Base-by-base conservation (phyloP, 805 yeast genomes). In the Saccharomycopsis selenospora region DNA sequence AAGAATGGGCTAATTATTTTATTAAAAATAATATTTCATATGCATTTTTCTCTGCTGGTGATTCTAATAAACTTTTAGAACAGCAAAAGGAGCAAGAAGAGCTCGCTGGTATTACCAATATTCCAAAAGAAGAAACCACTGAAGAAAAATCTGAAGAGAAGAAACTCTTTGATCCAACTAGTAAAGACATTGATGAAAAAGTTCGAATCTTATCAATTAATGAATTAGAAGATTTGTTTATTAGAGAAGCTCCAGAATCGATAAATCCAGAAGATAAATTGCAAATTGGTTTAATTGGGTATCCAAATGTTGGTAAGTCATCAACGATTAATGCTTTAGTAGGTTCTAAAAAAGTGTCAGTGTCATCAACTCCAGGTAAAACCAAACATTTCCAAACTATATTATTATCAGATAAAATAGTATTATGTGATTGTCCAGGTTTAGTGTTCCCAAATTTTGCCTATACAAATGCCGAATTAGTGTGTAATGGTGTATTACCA, bases 341-440 rank as follows among this genome's bases (percentile, higher is more conserved):
- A 42, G 99, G 99, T 11, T 80, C 97, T 17, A 93, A 93, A 62
- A 90, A 87, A 64, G 99, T 93, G n/a, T 89, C 97, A 2, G 99
- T 93, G 33, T 91, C 98, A 2, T 75, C 98, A 1, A 93, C 99
- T 1, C 99, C 99, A 11, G 99, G 99, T 70, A 93, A 93, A 64
- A 93, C 99, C 11, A 93, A 93, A 65, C 99, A 93, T 73, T 93
- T 93, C 75, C 99, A 93, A 71, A 93, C 99, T 1, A 90, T 93
- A 53, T 77, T 79, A 61, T 73, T 93, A 41, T 79, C 96, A 1
- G 85, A 84, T 46, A 75, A 83, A 30, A 93, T 93, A 2, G 74
- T 89, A 56, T 72, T 93, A 46, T 93, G 98, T 68, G 99, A 93
- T 73, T 93, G 99, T 72, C 99, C 99, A 2, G 99, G 99, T 76